These are phyloP conservation scores for Puccinia hordei DNA, from an alignment of 1,284 basidiomycete genomes.

Conservation along the genomic window DNA sequence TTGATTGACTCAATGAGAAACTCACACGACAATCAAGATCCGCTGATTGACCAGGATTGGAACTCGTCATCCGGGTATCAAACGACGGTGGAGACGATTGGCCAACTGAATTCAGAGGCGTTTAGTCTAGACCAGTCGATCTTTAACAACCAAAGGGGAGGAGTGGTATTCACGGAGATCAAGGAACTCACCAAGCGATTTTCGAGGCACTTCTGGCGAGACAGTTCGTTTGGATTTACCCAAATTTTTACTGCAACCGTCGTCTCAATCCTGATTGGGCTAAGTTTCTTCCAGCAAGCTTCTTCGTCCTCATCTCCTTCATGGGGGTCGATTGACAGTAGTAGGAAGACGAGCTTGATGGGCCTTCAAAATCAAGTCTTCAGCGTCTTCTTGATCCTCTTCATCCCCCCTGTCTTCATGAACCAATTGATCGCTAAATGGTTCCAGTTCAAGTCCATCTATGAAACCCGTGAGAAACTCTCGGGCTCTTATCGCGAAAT, in stretches of 20 bases:
- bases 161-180: conserved; percentile 23
- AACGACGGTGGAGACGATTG: conserved; percentile 13
- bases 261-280: conserved; percentile 32
- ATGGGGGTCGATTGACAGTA: background rate
- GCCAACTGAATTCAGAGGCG: conserved; percentile 28
- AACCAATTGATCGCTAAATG: conserved; percentile 55
- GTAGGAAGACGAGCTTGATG: conserved; percentile 8
- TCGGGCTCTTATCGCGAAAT: conserved; percentile 28
- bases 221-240: conserved; percentile 46
- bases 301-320: conserved; percentile 7
- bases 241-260: conserved; percentile 40
- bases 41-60: conserved; percentile 16
- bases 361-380: conserved; percentile 44
- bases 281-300: conserved; percentile 43
- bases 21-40: background rate
- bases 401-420: conserved; percentile 52
- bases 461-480: conserved; percentile 53
- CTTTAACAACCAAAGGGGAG: conserved; percentile 32
- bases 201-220: conserved; percentile 48
- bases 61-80: conserved; percentile 15
- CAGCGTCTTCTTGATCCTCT: conserved; percentile 51
- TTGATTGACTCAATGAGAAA: conserved; percentile 40
- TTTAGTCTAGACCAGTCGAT: conserved; percentile 29
- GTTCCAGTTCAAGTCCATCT: conserved; percentile 53
- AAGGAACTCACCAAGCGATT: conserved; percentile 41